Evolutionary conservation across 163 green algal species (phyloP).

Genomic region (Scenedesmus sp.): DNA sequence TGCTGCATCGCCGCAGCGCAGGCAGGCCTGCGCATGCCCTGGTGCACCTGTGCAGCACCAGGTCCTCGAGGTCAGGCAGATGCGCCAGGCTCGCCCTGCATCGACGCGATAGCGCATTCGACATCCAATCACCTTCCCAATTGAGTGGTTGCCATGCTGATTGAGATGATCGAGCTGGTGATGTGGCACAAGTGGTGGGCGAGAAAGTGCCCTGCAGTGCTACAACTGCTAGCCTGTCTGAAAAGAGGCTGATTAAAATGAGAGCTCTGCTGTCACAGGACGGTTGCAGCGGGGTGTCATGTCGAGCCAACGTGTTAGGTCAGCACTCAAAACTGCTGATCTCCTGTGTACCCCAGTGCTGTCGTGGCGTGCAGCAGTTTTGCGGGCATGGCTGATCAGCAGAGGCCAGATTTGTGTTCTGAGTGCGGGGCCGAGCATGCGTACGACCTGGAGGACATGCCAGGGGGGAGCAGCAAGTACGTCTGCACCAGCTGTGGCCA

Average conservation of each 20-base stretch:
- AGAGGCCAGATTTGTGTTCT: not conserved
- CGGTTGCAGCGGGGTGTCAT: not conserved
- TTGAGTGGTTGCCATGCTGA: not conserved
- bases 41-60: slow-evolving; percentile 5
- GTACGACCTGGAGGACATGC: slow-evolving; percentile 29
- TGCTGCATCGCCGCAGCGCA: slow-evolving; percentile 8
- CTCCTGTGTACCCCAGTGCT: not conserved
- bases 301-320: slow-evolving; percentile 6
- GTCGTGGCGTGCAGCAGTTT: not conserved
- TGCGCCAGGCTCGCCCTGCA: not conserved
- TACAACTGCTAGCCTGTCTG: not conserved
- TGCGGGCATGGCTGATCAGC: not conserved
- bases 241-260: not conserved
- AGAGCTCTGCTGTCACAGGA: not conserved
- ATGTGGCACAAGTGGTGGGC: slow-evolving; percentile 13
- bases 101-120: not conserved
- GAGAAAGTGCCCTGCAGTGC: not conserved
- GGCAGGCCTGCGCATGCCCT: slow-evolving; percentile 16
- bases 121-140: not conserved
- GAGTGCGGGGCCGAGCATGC: not conserved
- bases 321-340: slow-evolving; percentile 15
- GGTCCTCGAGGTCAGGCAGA: not conserved
- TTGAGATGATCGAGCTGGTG: not conserved
- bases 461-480: not conserved
- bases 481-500: slow-evolving; percentile 38